phyloP scores from a whole-genome alignment of 2,329 filamentous ascomycete species.

The Penicillium oxalicum region DNA sequence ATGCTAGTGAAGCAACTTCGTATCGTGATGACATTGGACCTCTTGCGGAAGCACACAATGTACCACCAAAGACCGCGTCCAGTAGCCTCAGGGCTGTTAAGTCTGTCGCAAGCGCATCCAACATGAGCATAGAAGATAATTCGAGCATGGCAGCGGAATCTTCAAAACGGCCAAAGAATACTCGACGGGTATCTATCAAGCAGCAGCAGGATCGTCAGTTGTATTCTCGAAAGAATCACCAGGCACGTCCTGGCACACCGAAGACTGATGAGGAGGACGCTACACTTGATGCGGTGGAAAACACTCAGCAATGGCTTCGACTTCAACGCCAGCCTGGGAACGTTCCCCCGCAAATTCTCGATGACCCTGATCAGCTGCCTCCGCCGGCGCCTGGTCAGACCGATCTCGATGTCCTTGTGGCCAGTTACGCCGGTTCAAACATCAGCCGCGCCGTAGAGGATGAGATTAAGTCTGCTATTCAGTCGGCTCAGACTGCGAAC shows the following conservation, averaged over 20 bases:
- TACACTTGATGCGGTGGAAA: slow-evolving; percentile 45
- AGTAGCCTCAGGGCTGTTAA: slow-evolving; percentile 87
- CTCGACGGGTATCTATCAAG: slow-evolving; percentile 73
- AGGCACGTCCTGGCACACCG: slow-evolving; percentile 50
- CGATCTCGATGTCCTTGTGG: slow-evolving; percentile 75
- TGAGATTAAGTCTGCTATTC: slow-evolving; percentile 68
- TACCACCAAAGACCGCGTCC: slow-evolving; percentile 64
- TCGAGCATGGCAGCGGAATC: slow-evolving; percentile 60
- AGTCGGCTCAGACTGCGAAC: slow-evolving; percentile 61
- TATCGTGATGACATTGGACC: slow-evolving; percentile 48
- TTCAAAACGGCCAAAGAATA: slow-evolving; percentile 59
- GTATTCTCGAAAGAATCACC: slow-evolving; percentile 68
- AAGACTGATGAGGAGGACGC: slow-evolving; percentile 58
- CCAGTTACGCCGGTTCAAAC: slow-evolving; percentile 69
- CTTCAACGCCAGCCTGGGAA: slow-evolving; percentile 50
- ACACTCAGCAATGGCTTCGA: slow-evolving; percentile 55
- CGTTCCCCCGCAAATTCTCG: slow-evolving; percentile 56
- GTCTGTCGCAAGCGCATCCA: slow-evolving; percentile 79
- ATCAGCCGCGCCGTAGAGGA: slow-evolving; percentile 68
- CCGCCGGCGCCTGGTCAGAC: slow-evolving; percentile 59
- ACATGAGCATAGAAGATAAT: slow-evolving; percentile 62
- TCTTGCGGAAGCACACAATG: slow-evolving; percentile 52
- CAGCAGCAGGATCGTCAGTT: slow-evolving; percentile 83
- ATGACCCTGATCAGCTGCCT: slow-evolving; percentile 61
- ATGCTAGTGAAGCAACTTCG: slow-evolving; percentile 61